These are phyloP conservation scores for Camellia sinensis DNA, from an alignment of 148 eudicot species.

Conservation along the genomic window DNA sequence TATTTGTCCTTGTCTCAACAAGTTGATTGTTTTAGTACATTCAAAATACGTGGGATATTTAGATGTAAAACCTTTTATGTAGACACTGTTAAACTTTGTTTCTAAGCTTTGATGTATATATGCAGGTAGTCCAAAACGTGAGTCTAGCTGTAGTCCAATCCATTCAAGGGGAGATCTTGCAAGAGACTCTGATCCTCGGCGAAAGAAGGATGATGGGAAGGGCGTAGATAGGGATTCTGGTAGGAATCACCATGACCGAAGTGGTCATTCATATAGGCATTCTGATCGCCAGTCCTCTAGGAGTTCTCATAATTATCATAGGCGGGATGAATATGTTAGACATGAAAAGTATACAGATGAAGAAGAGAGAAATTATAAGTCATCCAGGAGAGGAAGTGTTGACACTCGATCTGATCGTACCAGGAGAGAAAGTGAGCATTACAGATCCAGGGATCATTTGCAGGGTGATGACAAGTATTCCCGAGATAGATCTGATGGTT, in stretches of 20 bases:
- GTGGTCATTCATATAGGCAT: constrained; percentile 47
- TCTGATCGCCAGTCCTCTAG: constrained; percentile 41
- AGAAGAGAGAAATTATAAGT: constrained; percentile 50
- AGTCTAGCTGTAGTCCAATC: constrained; percentile 39
- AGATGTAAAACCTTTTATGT: no score
- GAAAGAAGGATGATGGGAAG: constrained; percentile 44
- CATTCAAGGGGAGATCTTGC: constrained; percentile 30
- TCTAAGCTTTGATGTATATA: constrained; percentile 9
- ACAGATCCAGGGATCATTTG: constrained; percentile 53
- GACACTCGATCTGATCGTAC: constrained; percentile 32
- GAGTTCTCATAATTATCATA: constrained; percentile 37
- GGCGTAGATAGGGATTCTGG: constrained; percentile 40
- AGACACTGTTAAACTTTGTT: no score
- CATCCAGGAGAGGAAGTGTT: constrained; percentile 44
- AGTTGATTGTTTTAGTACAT: no score
- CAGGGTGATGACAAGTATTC: constrained; percentile 51
- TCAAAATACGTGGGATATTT: no score
- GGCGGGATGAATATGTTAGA: constrained; percentile 50
- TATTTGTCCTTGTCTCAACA: no score
- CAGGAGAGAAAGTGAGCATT: constrained; percentile 46
- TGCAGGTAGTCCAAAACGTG: constrained; percentile 53
- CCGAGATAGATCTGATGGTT: constrained; percentile 52
- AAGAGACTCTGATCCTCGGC: constrained; percentile 33
- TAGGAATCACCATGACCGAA: constrained; percentile 39
- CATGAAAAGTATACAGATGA: constrained; percentile 54